phyloP scores from a whole-genome alignment of 2,329 filamentous ascomycete genomes.

The Aotearoamyces nothofagi region DNA sequence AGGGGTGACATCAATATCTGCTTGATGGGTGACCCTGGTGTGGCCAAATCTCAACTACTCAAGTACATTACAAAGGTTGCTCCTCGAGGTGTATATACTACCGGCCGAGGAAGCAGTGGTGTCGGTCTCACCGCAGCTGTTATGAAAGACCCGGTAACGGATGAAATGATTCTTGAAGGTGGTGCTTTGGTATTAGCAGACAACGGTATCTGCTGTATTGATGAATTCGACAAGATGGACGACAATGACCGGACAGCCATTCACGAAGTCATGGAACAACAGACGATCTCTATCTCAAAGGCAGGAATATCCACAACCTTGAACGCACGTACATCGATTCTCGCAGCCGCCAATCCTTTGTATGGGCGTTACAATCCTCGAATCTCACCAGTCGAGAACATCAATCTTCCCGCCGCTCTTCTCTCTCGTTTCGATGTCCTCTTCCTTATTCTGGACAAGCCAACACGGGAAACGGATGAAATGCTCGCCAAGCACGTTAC shows the following conservation, averaged over 20 bases:
- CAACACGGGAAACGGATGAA: slow-evolving; percentile 76
- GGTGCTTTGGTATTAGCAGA: slow-evolving; percentile 67
- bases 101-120: slow-evolving; percentile 66
- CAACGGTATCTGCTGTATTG: slow-evolving; percentile 72
- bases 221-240: slow-evolving; percentile 80
- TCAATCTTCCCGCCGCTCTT: slow-evolving; percentile 93
- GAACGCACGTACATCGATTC: slow-evolving; percentile 89
- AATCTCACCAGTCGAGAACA: slow-evolving; percentile 95
- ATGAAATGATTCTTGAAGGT: slow-evolving; percentile 67
- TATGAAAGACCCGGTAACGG: slow-evolving; percentile 65
- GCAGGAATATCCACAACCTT: slow-evolving; percentile 93
- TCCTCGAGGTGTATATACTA: slow-evolving; percentile 72
- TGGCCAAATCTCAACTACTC: slow-evolving; percentile 94
- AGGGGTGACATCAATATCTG: slow-evolving; percentile 98
- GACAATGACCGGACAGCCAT: slow-evolving; percentile 66
- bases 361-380: slow-evolving; percentile 98
- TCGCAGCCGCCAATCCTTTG: slow-evolving; percentile 90
- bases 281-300: slow-evolving; percentile 74
- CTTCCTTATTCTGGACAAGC: slow-evolving; percentile 92
- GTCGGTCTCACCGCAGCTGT: slow-evolving; percentile 73
- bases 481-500: slow-evolving; percentile 92
- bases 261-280: slow-evolving; percentile 81
- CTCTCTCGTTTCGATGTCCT: slow-evolving; percentile 95
- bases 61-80: slow-evolving; percentile 99
- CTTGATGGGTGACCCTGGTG: slow-evolving; percentile 98